Conservation (phyloP, 139 green algal genomes). For the Chlamydomonas sp. region DNA sequence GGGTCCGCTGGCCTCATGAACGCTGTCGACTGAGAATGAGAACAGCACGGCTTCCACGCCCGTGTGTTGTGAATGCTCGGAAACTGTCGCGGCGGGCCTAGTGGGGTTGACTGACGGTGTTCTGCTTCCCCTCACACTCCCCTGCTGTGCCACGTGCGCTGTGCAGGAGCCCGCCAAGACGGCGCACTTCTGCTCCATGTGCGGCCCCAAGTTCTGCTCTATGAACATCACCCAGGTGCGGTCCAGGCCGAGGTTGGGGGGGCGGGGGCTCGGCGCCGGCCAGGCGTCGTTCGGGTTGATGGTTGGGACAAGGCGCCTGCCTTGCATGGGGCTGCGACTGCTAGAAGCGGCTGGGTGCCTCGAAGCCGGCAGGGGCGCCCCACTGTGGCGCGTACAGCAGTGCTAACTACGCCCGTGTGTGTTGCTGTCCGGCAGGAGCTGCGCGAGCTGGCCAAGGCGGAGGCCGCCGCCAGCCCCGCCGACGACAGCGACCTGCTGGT, state of each 20-base stretch:
- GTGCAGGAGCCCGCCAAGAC: conserved; percentile 72
- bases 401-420: background rate
- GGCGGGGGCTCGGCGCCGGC: background rate
- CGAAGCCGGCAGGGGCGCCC: background rate
- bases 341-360: background rate
- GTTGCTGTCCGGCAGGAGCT: conserved; percentile 18
- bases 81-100: too few relatives aligned
- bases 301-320: background rate
- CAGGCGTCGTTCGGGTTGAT: background rate
- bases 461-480: background rate
- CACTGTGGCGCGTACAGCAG: background rate
- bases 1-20: too few relatives aligned
- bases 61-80: too few relatives aligned
- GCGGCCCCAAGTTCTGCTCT: conserved; percentile 92
- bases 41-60: too few relatives aligned
- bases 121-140: background rate
- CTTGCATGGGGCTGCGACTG: background rate
- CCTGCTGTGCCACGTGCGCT: background rate
- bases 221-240: conserved; percentile 91
- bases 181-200: conserved; percentile 90
- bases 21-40: too few relatives aligned
- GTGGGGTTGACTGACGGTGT: too few relatives aligned
- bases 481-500: conserved; percentile 24
- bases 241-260: background rate
- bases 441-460: conserved; percentile 6